Evolutionary conservation across 257 asterid genomes (phyloP), one percentile per base, ranked within the genome.

Genomic region (Avicennia marina): DNA sequence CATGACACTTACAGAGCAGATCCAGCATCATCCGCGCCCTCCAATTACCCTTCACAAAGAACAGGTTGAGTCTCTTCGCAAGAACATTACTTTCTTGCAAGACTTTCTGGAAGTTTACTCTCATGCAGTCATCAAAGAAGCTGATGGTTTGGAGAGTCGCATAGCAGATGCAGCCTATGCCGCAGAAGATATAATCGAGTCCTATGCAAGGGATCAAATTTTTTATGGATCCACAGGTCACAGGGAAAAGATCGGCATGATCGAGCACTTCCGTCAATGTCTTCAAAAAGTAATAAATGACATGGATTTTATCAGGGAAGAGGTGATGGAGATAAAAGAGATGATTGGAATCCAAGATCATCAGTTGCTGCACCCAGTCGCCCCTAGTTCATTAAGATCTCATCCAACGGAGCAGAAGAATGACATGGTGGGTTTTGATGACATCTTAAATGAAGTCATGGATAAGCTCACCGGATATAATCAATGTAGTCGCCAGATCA

Each of bases 121-220:
- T 15, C 50, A 17, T 16, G 11, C 22, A 42, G 11, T 17, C 40
- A 36, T 3, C 43, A 11, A 25, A 2, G 51, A 46, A 36, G 34
- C 54, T 9, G 49, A 46, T 20, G 25, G 24, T 1, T 20, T 56
- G 71, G 41, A 47, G 59, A 19, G 16, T 2, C 52, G 45, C 3
- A 65, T 65, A 0, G 53, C 64, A 0, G 53, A 36, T 24, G 71
- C 45, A 19, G 71, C 63, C 15, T 31, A 41, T 20, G 68, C 45
- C 1, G 53, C 54, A 3, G 54, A 52, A 20, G 68, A 63, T 22
- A 24, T 43, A 2, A 53, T 63, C n/a, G 62, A 62, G 8, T 36
- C 42, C 13, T 11, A 36, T 11, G 29, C 26, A 1, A 50, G 38
- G 1, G 62, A 53, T 24, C 33, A 11, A 15, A 15, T 52, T 40